Percentiles rank a stretch among this genome's conserved stretches.
Conservation (phyloP, 1,284 basidiomycete species). For the Coniferiporia weirii region DNA sequence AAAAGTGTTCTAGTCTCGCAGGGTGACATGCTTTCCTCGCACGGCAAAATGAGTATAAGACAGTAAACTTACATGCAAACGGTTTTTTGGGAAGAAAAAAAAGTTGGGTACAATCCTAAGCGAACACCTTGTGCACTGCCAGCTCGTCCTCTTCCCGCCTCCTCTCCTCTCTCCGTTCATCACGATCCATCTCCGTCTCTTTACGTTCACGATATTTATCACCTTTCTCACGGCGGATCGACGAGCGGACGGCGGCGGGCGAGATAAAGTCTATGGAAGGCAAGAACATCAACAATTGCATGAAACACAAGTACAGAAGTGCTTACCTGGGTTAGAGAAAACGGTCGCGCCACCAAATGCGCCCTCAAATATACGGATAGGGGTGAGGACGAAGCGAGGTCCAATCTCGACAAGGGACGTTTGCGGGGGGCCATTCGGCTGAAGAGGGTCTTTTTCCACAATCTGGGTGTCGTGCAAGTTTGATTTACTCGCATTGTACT, state of each 20-base stretch:
- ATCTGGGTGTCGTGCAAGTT: slow-evolving; percentile 42
- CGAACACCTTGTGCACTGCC: slow-evolving; percentile 85
- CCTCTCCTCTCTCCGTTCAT: slow-evolving; percentile 61
- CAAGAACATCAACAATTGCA: slow-evolving; percentile 5
- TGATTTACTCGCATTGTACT: not conserved
- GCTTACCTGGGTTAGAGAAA: slow-evolving; percentile 89
- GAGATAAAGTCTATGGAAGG: slow-evolving; percentile 75
- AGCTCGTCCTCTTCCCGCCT: slow-evolving; percentile 74
- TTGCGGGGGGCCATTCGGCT: slow-evolving; percentile 69
- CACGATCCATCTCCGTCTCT: slow-evolving; percentile 66
- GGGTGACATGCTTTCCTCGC: not conserved
- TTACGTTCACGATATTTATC: slow-evolving; percentile 79
- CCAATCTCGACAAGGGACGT: slow-evolving; percentile 91
- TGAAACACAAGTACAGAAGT: slow-evolving; percentile 10
- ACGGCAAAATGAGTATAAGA: not conserved
- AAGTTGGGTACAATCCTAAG: slow-evolving; percentile 37
- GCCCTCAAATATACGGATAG: slow-evolving; percentile 98
- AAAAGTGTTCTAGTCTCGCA: not conserved
- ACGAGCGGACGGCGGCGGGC: slow-evolving; percentile 77
- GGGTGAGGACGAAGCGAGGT: slow-evolving; percentile 94
- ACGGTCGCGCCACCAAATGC: slow-evolving; percentile 94
- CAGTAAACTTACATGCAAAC: not conserved
- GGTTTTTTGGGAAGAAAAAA: not conserved
- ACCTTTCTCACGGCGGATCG: slow-evolving; percentile 68
- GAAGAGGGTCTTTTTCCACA: slow-evolving; percentile 72